Base-by-base conservation (phyloP, 257 asterid genomes). In the Perilla frutescens region DNA sequence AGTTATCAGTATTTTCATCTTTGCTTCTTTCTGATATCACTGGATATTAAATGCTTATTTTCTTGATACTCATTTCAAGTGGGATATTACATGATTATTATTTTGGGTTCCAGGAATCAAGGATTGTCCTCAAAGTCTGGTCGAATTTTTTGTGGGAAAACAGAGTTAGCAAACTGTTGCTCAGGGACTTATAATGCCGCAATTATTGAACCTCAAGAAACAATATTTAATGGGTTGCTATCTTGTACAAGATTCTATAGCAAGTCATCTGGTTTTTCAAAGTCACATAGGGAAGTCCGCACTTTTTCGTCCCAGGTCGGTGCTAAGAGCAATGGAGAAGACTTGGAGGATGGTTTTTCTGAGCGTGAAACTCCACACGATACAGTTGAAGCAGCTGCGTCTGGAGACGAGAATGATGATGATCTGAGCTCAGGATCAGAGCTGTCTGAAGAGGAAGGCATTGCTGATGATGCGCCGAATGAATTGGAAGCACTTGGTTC, bases 301-400 rank as follows among this genome's bases (percentile, higher is more conserved):
- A 43, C 81, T 13, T 82, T 90, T 74, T 86, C 93, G 20, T 86
- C 95, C 0, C 86, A 81, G 74, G 82, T 81, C 58, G 91, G 83
- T 59, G 73, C 92, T 70, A 76, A 82, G 74, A 84, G 81, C 74
- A 79, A 85, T 20, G 89, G 84, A 47, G 90, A 84, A 51, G 84
- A 68, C 47, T 67, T 66, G 78, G 86, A 78, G 53, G 82, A 81
- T 72, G 84, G 82, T 11, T 84, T 81, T 79, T 79, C 86, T 31
- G 96, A 92, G 71, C 92, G 85, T 80, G 96, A 83, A 77, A 55
- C 62, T 70, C 81, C 90, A 51, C 53, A 79, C 41, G 79, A 72
- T 41, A 31, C 62, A 12, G 64, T 61, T 71, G 71, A 63, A 62
- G 83, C 60, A 51, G 67, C 70, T 43, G 62, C 26, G 9, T 54